phyloP scores from a whole-genome alignment of 106 monocot genomes.

The Triglochin maritima region DNA sequence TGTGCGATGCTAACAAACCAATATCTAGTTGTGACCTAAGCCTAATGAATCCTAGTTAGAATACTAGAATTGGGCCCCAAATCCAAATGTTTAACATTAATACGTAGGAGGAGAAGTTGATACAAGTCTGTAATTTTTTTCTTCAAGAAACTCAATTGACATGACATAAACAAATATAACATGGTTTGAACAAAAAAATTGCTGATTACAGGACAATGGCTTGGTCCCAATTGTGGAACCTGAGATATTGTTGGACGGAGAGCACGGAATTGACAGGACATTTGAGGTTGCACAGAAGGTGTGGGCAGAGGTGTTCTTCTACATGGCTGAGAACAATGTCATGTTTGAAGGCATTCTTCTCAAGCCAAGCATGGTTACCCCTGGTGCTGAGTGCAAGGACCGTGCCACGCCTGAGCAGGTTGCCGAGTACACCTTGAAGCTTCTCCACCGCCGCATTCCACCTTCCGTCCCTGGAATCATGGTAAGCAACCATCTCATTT shows the following conservation, averaged over 20 bases:
- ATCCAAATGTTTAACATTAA: too few species aligned
- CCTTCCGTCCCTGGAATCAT: slow-evolving; percentile 34
- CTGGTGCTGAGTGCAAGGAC: slow-evolving; percentile 36
- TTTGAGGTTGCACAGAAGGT: slow-evolving; percentile 32
- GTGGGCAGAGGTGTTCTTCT: slow-evolving; percentile 39
- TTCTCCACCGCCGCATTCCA: slow-evolving; percentile 23
- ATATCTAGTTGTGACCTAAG: too few species aligned
- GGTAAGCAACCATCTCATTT: slow-evolving; percentile 4
- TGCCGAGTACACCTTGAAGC: slow-evolving; percentile 27
- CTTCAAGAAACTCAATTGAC: too few species aligned
- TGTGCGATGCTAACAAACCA: too few species aligned
- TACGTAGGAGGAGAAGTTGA: too few species aligned
- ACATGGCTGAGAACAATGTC: slow-evolving; percentile 31
- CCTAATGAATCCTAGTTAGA: too few species aligned
- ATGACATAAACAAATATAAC: too few species aligned
- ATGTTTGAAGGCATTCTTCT: slow-evolving; percentile 32
- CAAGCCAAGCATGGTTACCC: slow-evolving; percentile 40
- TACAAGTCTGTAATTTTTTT: too few species aligned
- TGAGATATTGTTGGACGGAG: slow-evolving; percentile 36
- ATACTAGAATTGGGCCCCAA: too few species aligned
- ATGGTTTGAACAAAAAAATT: not conserved
- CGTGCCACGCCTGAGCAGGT: slow-evolving; percentile 27
- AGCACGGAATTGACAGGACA: slow-evolving; percentile 33
- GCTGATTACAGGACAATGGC: slow-evolving; percentile 22
- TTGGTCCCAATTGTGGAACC: slow-evolving; percentile 34